Conservation (phyloP, 352 stramenopile species). For the Phytophthora sp. region DNA sequence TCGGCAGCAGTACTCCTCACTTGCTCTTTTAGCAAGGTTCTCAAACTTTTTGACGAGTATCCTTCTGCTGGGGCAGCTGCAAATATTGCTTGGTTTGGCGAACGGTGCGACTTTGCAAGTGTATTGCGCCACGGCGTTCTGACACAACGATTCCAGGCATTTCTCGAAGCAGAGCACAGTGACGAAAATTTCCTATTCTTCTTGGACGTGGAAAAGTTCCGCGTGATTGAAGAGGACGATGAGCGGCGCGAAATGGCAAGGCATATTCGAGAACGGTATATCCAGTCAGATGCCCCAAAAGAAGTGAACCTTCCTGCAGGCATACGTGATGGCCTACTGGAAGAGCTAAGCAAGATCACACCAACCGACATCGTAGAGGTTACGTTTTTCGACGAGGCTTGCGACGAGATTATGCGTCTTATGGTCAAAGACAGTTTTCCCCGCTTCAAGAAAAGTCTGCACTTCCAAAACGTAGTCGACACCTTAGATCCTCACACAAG, state of each 20-base stretch:
- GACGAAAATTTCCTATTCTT: slow-evolving; percentile 85
- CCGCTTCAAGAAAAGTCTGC: slow-evolving; percentile 76
- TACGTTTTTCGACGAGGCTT: slow-evolving; percentile 64
- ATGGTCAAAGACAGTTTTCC: slow-evolving; percentile 86
- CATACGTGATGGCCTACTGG: slow-evolving; percentile 52
- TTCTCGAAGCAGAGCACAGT: slow-evolving; percentile 75
- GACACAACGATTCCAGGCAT: slow-evolving; percentile 65
- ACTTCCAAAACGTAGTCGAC: slow-evolving; percentile 72
- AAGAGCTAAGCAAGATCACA: slow-evolving; percentile 32
- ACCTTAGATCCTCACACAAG: slow-evolving; percentile 67
- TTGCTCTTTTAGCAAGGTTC: slow-evolving; percentile 52
- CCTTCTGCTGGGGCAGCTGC: slow-evolving; percentile 63
- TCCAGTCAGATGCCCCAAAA: slow-evolving; percentile 58
- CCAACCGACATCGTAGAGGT: slow-evolving; percentile 29
- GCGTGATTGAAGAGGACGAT: slow-evolving; percentile 14
- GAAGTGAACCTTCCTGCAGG: slow-evolving; percentile 74
- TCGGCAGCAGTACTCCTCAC: slow-evolving; percentile 62
- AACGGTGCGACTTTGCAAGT: slow-evolving; percentile 66
- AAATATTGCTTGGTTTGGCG: slow-evolving; percentile 80
- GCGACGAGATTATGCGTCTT: slow-evolving; percentile 80
- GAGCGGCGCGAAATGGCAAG: slow-evolving; percentile 40
- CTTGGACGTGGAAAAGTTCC: slow-evolving; percentile 68
- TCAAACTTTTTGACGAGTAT: slow-evolving; percentile 60
- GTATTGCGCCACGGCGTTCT: slow-evolving; percentile 66
- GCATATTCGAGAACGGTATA: slow-evolving; percentile 64